A percentile compares a stretch with the other conserved stretches of the same genome.
Evolutionary conservation across 306 rosid species (phyloP).

Genomic region (Lathyrus sativus): DNA sequence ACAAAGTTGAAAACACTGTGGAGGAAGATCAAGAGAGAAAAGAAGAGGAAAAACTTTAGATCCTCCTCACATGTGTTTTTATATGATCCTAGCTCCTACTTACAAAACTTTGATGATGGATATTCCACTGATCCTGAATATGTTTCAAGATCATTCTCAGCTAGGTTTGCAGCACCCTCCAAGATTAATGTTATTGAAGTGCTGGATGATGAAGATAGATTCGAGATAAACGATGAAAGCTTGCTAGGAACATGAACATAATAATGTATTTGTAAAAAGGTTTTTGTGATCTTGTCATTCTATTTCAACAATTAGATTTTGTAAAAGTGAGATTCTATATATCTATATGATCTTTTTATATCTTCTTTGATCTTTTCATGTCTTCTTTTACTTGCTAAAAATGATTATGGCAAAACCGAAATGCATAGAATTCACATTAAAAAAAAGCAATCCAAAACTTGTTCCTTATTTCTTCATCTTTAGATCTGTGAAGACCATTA

Average conservation of each 20-base stretch:
- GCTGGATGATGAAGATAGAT: slow-evolving; percentile 27
- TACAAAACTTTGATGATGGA: slow-evolving; percentile 75
- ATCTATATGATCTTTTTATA: too few species aligned
- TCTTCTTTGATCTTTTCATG: neutral
- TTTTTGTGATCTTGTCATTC: neutral
- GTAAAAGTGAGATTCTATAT: neutral
- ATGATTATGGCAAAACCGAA: neutral
- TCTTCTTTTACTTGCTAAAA: too few species aligned
- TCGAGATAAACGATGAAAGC: slow-evolving; percentile 9
- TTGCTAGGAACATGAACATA: slow-evolving; percentile 10
- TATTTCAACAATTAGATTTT: neutral
- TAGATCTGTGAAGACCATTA: too few species aligned
- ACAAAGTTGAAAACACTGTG: slow-evolving; percentile 58
- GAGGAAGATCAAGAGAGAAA: slow-evolving; percentile 68
- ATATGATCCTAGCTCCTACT: slow-evolving; percentile 65
- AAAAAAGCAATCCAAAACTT: slow-evolving; percentile 11
- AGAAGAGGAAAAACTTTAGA: slow-evolving; percentile 50
- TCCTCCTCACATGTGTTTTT: slow-evolving; percentile 37
- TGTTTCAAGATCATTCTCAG: slow-evolving; percentile 74
- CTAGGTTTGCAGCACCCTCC: slow-evolving; percentile 73
- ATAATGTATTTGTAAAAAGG: too few species aligned
- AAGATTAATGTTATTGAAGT: slow-evolving; percentile 26
- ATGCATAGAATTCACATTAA: neutral
- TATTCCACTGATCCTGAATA: slow-evolving; percentile 53
- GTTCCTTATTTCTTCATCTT: neutral